Base-by-base conservation (phyloP, 495 filamentous ascomycete genomes). In the Cercophora scortea region DNA sequence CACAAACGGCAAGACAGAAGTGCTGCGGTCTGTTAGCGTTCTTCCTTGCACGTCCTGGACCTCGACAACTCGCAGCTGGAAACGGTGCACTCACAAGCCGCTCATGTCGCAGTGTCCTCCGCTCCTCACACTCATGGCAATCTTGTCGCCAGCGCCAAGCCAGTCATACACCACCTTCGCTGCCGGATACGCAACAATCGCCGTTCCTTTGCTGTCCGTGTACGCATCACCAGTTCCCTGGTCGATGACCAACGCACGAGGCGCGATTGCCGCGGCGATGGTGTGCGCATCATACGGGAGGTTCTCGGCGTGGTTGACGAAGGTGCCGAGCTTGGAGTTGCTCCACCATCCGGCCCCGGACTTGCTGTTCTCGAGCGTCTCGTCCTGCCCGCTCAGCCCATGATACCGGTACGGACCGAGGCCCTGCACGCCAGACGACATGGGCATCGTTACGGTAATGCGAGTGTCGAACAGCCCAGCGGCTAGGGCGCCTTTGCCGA, bases 301-400 rank as follows among this genome's bases (percentile, higher is more conserved):
- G 50, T 73, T 70, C 60, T 70, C 67, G 36, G 66, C 59, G 58
- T 78, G 70, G 65, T 71, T 71, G 15, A 80, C 66, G 49, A 78
- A 80, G 3, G 66, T 71, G 17, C 72, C 71, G 0, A 79, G 66
- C 45, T 61, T 72, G 50, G 49, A 60, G 61, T 72, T 66, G 40
- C 70, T 76, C 74, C 75, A 80, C 75, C 76, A 80, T 2, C 70
- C 69, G 0, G 75, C 76, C 18, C 76, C 77, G 42, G 63, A 66
- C 68, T 80, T 79, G 57, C 71, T 75, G 64, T 79, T 78, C 67
- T 79, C 76, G 0, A 79, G 63, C 45, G 64, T 79, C 69, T 78
- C 76, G 57, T 70, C 76, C 61, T 78, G 74, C 11, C 77, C 77
- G 63, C 70, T 74, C 12, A 79, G 58, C 33, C 63, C 70, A 57